Conservation (phyloP, 78 protist genomes). For the Trichosphaerium sp. region DNA sequence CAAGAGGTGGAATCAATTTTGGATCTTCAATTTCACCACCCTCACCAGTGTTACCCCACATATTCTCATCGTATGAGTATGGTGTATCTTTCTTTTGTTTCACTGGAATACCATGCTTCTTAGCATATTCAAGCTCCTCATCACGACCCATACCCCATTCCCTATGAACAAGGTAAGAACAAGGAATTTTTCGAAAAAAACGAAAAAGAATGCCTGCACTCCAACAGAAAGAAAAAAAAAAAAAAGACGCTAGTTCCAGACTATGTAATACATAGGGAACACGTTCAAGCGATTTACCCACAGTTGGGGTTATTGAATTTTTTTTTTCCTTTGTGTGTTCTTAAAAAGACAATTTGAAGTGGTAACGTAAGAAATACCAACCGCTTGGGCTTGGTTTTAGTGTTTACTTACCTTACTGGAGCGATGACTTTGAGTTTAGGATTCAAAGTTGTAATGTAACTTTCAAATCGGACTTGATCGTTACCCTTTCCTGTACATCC, state of each 20-base stretch:
- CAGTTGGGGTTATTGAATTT: conserved; percentile 4
- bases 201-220: too few relatives aligned
- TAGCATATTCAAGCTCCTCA: conserved; percentile 22
- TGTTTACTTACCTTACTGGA: conserved; percentile 49
- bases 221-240: neutral
- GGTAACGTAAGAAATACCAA: too few relatives aligned
- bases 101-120: conserved; percentile 30
- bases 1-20: conserved; percentile 19
- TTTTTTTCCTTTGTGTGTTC: too few relatives aligned
- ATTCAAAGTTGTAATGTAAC: conserved; percentile 25
- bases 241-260: neutral
- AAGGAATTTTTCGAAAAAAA: too few relatives aligned
- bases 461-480: conserved; percentile 73
- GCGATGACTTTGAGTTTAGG: conserved; percentile 46
- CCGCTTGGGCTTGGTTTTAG: too few relatives aligned
- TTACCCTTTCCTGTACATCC: conserved; percentile 75
- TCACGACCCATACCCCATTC: conserved; percentile 1
- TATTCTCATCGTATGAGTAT: conserved; percentile 26
- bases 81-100: conserved; percentile 32
- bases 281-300: neutral
- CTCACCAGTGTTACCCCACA: conserved; percentile 33
- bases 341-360: too few relatives aligned
- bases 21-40: conserved; percentile 41
- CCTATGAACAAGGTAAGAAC: neutral
- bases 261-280: neutral